Evolutionary conservation across 352 stramenopile species (phyloP), one percentile per base, ranked within the genome.

Genomic region (Albugo laibachii): DNA sequence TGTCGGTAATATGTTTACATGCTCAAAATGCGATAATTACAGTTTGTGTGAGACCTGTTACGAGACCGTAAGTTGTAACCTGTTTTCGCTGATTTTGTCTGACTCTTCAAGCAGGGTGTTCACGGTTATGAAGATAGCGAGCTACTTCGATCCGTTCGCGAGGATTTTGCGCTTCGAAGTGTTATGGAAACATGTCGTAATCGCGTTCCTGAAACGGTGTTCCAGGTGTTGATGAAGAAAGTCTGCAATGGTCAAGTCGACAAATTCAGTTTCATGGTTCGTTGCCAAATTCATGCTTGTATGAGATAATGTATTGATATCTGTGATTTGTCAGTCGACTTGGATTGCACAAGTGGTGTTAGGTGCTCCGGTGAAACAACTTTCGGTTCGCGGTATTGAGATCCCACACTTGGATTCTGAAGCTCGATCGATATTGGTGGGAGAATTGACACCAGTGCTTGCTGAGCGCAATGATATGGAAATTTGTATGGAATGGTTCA

Each of bases 401-500:
- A 85, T 92, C 44, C 79, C 79, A 41, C 65, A 86, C 49, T 51
- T 88, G 13, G 76, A 84, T 41, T 21, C 57, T 0, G 74, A 84
- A 40, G 83, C 73, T n/a, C 75, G 75, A 35, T 60, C 59, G 35
- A 80, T 65, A 18, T 65, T 92, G 19, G 75, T 83, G 27, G 56
- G 76, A 55, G 55, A 87, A 50, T 60, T 88, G 24, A 92, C 73
- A n/a, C 78, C 78, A 8, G 70, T 85, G 43, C 58, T 88, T 0
- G 72, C 78, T 11, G 71, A 92, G 49, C 78, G 75, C 41, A 83
- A 64, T 13, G 78, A 92, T 50, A 52, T 92, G 0, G 75, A 87
- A 54, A 74, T 92, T 20, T 87, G 71, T 54, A 86, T 92, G 73
- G 78, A 92, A 47, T 88, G 78, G 78, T 88, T 92, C 56, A 80